Evolutionary conservation across 805 yeast genomes (phyloP).

Genomic region (Teunomyces kruisii): DNA sequence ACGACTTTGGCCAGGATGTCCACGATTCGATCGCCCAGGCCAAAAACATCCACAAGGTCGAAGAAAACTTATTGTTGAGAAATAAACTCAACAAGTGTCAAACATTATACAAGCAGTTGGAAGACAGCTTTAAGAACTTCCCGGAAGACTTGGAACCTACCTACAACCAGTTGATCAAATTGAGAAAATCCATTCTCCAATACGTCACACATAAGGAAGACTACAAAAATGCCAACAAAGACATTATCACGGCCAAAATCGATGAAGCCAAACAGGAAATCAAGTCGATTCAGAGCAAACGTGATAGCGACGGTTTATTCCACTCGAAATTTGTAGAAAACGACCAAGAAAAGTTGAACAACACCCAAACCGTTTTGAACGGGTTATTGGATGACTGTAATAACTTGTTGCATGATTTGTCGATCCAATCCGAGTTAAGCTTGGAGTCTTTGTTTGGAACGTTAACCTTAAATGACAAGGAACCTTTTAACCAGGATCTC

Average conservation of each 20-base stretch:
- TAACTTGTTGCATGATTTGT: slow-evolving; percentile 67
- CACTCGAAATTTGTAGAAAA: slow-evolving; percentile 13
- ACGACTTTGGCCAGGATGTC: slow-evolving; percentile 12
- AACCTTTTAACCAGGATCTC: slow-evolving; percentile 8
- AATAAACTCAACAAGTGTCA: slow-evolving; percentile 66
- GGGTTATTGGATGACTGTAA: slow-evolving; percentile 84
- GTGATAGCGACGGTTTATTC: slow-evolving; percentile 61
- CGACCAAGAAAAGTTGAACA: slow-evolving; percentile 20
- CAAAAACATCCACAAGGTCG: slow-evolving; percentile 40
- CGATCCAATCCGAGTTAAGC: slow-evolving; percentile 39
- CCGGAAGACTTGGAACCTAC: slow-evolving; percentile 40
- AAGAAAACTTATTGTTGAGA: slow-evolving; percentile 60
- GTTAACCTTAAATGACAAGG: slow-evolving; percentile 20
- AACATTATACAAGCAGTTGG: slow-evolving; percentile 55
- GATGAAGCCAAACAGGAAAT: slow-evolving; percentile 22
- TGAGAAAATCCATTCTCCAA: slow-evolving; percentile 60
- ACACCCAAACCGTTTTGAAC: slow-evolving; percentile 53
- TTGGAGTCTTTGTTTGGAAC: slow-evolving; percentile 17
- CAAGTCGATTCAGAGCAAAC: slow-evolving; percentile 30
- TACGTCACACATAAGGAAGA: slow-evolving; percentile 20
- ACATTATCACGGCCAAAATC: slow-evolving; percentile 14
- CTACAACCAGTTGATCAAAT: slow-evolving; percentile 58
- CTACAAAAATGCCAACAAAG: background rate
- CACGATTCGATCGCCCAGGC: slow-evolving; percentile 2
- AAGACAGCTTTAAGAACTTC: slow-evolving; percentile 45